Evolutionary conservation across 495 filamentous ascomycete species (phyloP), one percentile per base, ranked within the genome.

Genomic region (Amniculicola lignicola): DNA sequence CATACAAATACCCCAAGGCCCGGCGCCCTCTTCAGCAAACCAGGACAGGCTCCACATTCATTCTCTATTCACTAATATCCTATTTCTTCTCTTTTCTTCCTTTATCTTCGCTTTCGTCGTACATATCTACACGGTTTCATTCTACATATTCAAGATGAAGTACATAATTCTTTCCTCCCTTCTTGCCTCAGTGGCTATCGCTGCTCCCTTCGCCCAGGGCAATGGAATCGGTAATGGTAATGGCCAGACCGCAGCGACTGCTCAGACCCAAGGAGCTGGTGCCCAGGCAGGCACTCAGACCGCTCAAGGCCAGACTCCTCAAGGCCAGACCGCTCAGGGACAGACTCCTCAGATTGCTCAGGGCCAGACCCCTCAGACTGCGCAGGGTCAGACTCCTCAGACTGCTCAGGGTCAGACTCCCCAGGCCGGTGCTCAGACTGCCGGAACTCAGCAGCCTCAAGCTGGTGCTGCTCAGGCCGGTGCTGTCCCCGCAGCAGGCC

Each of bases 141-240:
- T 39, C 21, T 36, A 11, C 14, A 15, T 46, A 22, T 37, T 53
- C 55, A 52, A 29, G 11, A 59, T 59, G 55, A 59, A 59, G 48
- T 59, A 51, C 55, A 46, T 59, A 44, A 45, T 52, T 24, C 38
- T 59, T 33, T n/a, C 55, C 14, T 46, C 47, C 23, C 39, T 59
- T 15, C 47, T 46, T 29, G 48, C 48, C 15, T 52, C 55, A 12
- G 48, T 41, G 15, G 48, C 48, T 35, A 12, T 59, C 31, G 55
- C 48, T 9, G 55, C 48, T 38, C 55, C 48, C 2, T 24, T 52
- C 21, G 40, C 55, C 19, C 47, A 51, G 31, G 39, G 29, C 28
- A n/a, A 28, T n/a, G 44, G 23, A 11, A n/a, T n/a, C n/a, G 24
- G 15, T 49, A 46, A 46, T 54, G 23, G 29, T 47, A 57, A 57